Conservation (phyloP, 1,284 basidiomycete species). For the Boletus smithii region DNA sequence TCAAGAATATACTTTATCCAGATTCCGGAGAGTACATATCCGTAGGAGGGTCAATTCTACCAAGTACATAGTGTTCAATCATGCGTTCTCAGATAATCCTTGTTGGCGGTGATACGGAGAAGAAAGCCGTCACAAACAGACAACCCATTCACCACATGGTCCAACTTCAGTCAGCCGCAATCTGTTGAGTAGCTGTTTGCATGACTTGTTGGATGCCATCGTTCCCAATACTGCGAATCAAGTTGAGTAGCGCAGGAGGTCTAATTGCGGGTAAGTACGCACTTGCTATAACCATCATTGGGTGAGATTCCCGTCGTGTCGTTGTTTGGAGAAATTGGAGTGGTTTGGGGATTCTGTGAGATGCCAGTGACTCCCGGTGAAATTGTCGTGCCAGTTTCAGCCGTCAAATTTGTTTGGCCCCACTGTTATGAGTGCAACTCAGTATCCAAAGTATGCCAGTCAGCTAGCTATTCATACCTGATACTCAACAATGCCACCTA, state of each 20-base stretch:
- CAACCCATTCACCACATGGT: neutral
- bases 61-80: constrained; percentile 4
- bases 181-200: constrained; percentile 27
- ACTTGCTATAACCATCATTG: constrained; percentile 58
- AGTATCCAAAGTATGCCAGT: constrained; percentile 5
- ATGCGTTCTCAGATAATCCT: no score
- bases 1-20: neutral
- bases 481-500: constrained; percentile 55
- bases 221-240: constrained; percentile 22
- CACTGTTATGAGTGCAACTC: constrained; percentile 37
- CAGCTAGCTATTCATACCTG: constrained; percentile 40
- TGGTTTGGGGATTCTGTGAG: constrained; percentile 35
- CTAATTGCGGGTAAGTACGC: constrained; percentile 8
- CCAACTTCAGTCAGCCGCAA: constrained; percentile 19
- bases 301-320: constrained; percentile 49
- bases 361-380: constrained; percentile 29
- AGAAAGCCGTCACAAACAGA: neutral
- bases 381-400: constrained; percentile 42
- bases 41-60: neutral
- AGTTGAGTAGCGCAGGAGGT: constrained; percentile 3
- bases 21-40: neutral
- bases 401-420: constrained; percentile 49
- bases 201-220: constrained; percentile 22
- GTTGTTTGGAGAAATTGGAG: constrained; percentile 30
- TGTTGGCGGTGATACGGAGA: neutral